Base-by-base conservation (phyloP, 1,139 yeast species). In the Geotrichum carabidarum region DNA sequence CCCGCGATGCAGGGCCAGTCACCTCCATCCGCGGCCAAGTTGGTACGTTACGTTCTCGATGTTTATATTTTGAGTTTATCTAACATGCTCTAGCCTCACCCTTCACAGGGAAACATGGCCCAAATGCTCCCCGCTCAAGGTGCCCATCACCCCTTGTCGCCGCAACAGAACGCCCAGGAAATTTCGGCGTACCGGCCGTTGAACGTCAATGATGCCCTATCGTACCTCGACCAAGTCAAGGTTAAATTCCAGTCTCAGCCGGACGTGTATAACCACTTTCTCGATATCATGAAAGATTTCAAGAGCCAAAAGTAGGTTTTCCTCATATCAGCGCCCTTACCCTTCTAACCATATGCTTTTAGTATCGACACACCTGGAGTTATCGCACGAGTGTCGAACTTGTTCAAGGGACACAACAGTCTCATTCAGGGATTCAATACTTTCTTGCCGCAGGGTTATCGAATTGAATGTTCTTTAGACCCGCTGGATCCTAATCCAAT, bases 301-400 rank as follows among this genome's bases (percentile, higher is more conserved):
- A 93, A 94, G 74, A 86, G 95, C 50, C 97, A 91, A 73, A 81
- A 82, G 75, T 79, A 71, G 59, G 81, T 75, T 55, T 57, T 22
- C 27, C 38, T 17, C 18, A 4, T n/a, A n/a, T 11, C 30, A 14
- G 9, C 14, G 8, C 35, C 44, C 32, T 34, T 44, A 35, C 44
- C 50, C 32, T 48, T 37, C 47, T 35, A 48, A 48, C 49, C 15
- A 49, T 34, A 41, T 34, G 11, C 27, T 22, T 22, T 45, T 64
- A 81, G 88, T 61, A 91, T 93, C 65, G 98, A 94, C 70, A 93
- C 99, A 1, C 99, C 99, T 0, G 99, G 98, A 18, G 99, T 93
- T 38, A 93, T 93, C 68, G 96, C 90, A 67, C 78, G 99, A 57
- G 99, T 93, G 0, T 89, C 97, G 0, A 81, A 86, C 1, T 74